These are phyloP conservation scores for Melaleuca alternifolia DNA, from an alignment of 345 rosid genomes.

Conservation along the genomic window DNA sequence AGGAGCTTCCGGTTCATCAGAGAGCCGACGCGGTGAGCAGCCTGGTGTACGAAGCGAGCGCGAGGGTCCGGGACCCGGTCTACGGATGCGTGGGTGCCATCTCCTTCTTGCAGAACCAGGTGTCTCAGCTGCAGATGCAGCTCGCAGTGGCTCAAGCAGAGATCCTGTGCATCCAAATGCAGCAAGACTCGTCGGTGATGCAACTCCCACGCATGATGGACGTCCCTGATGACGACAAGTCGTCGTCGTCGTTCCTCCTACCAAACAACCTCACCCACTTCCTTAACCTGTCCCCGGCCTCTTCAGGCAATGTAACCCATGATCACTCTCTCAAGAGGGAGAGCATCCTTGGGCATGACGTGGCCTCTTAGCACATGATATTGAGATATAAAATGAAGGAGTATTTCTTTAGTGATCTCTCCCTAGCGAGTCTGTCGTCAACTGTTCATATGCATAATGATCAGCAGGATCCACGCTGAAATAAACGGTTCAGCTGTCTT, in stretches of 20 bases:
- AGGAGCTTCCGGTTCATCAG: slow-evolving; percentile 52
- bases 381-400: neutral
- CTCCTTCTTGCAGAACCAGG: slow-evolving; percentile 47
- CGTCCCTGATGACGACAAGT: slow-evolving; percentile 8
- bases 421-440: neutral
- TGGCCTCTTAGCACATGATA: slow-evolving; percentile 21
- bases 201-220: neutral
- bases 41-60: slow-evolving; percentile 57
- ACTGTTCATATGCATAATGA: neutral
- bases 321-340: slow-evolving; percentile 22
- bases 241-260: slow-evolving; percentile 7
- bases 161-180: slow-evolving; percentile 52
- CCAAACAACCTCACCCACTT: slow-evolving; percentile 5
- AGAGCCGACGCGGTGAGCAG: slow-evolving; percentile 60
- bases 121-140: slow-evolving; percentile 50
- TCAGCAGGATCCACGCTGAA: neutral
- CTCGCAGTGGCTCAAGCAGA: slow-evolving; percentile 57
- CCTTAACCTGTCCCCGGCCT: slow-evolving; percentile 6
- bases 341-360: slow-evolving; percentile 34
- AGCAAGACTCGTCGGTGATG: slow-evolving; percentile 19
- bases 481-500: neutral
- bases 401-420: neutral
- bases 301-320: slow-evolving; percentile 21
- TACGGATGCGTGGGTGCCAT: slow-evolving; percentile 64
- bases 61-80: slow-evolving; percentile 54